phyloP scores from a whole-genome alignment of 805 yeast species.

The Ogataea degrootiae region DNA sequence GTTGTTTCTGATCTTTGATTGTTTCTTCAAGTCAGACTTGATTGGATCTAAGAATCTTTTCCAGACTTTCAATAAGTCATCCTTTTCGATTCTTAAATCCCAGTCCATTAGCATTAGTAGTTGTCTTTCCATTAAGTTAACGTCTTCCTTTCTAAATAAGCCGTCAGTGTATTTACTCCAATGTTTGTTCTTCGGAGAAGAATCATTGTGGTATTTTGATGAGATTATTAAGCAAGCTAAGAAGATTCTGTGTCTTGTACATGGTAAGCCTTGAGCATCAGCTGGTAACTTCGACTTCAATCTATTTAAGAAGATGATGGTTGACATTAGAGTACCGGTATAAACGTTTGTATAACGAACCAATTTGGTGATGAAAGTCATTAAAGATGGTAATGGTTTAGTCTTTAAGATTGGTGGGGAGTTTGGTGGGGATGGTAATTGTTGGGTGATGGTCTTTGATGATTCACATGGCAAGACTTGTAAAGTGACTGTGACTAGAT shows the following conservation, averaged over 20 bases:
- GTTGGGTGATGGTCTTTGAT: slow-evolving; percentile 31
- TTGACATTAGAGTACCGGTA: slow-evolving; percentile 71
- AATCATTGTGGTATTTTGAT: slow-evolving; percentile 72
- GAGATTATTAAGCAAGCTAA: slow-evolving; percentile 70
- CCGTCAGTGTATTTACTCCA: slow-evolving; percentile 82
- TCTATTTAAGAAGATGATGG: slow-evolving; percentile 62
- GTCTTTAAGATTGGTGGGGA: slow-evolving; percentile 29
- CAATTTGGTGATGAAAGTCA: slow-evolving; percentile 67
- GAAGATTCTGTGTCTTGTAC: slow-evolving; percentile 75
- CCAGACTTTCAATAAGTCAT: slow-evolving; percentile 39
- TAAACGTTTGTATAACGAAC: slow-evolving; percentile 76
- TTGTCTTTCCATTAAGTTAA: slow-evolving; percentile 79
- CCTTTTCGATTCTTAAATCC: slow-evolving; percentile 50
- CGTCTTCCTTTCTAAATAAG: slow-evolving; percentile 59
- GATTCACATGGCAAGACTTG: slow-evolving; percentile 62
- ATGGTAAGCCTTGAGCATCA: slow-evolving; percentile 72
- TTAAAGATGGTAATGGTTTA: slow-evolving; percentile 58
- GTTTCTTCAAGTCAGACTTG: slow-evolving; percentile 32
- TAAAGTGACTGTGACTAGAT: slow-evolving; percentile 58
- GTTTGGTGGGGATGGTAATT: slow-evolving; percentile 28
- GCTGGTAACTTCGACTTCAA: slow-evolving; percentile 57
- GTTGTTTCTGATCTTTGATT: slow-evolving; percentile 27
- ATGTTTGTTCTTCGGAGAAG: slow-evolving; percentile 71
- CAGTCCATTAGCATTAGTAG: slow-evolving; percentile 62
- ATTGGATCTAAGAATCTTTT: slow-evolving; percentile 48